These are phyloP conservation scores for Luzula sylvatica DNA, from an alignment of 176 grass and related monocot species.

Conservation along the genomic window DNA sequence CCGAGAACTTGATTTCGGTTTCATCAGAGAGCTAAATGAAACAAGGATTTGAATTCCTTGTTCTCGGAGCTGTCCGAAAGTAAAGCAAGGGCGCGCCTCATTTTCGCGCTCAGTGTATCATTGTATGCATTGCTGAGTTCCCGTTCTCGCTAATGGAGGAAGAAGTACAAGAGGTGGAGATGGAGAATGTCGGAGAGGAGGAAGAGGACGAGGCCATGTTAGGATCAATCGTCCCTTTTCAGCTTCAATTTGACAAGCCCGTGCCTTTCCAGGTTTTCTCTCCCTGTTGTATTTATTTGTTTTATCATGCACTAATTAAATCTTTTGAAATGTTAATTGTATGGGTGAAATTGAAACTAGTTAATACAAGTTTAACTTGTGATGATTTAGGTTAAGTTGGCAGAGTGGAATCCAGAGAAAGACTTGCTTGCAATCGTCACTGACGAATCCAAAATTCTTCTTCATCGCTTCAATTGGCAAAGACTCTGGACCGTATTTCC, in stretches of 20 bases:
- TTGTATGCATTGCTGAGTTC: no score
- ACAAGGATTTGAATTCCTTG: no score
- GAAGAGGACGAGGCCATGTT: slow-evolving; percentile 28
- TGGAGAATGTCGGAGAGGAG: slow-evolving; percentile 26
- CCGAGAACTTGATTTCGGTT: no score
- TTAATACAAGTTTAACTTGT: background rate
- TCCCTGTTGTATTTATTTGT: background rate
- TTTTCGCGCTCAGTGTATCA: background rate
- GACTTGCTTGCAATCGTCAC: slow-evolving; percentile 94
- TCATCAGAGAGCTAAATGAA: no score
- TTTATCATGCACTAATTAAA: background rate
- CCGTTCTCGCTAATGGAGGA: slow-evolving; percentile 1
- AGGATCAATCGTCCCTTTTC: slow-evolving; percentile 47
- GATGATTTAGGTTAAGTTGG: slow-evolving; percentile 71
- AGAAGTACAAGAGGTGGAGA: slow-evolving; percentile 12
- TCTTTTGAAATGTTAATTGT: background rate
- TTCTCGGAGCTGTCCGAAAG: no score
- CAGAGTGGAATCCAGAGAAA: slow-evolving; percentile 96
- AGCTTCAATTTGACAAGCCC: slow-evolving; percentile 91
- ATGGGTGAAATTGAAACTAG: no score
- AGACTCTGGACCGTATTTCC: slow-evolving; percentile 85
- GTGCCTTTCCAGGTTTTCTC: slow-evolving; percentile 63
- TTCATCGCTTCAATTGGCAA: slow-evolving; percentile 99
- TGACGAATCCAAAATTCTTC: slow-evolving; percentile 74
- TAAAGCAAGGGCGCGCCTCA: no score